A percentile compares a stretch with the other conserved stretches of the same genome.
Conservation (phyloP, 1,284 basidiomycete species). For the Exobasidium cylindrosporum region DNA sequence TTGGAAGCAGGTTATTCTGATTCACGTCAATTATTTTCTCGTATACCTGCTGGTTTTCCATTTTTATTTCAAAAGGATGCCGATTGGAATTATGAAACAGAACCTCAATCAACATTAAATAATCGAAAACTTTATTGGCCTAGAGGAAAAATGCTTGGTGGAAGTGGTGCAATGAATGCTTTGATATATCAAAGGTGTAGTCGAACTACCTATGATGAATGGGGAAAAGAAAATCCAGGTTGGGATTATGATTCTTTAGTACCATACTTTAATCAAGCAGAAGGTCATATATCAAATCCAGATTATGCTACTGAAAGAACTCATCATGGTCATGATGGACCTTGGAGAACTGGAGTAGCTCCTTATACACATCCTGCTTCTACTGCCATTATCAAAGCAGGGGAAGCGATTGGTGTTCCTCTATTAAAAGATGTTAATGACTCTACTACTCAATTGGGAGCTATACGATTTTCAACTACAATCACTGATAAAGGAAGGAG, state of each 20-base stretch:
- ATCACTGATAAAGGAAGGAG: too few species aligned
- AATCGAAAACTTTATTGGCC: too few species aligned
- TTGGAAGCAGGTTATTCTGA: conserved; percentile 9
- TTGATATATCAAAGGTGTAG: conserved; percentile 2
- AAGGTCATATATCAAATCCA: background rate
- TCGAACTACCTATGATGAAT: conserved; percentile 8
- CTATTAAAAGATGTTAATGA: too few species aligned
- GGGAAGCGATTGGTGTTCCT: too few species aligned
- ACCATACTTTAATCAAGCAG: background rate
- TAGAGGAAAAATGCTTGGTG: conserved; percentile 3
- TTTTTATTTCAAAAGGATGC: background rate
- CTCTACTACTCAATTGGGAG: too few species aligned
- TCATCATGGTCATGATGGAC: background rate
- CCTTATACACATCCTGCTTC: background rate
- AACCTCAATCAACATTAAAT: too few species aligned
- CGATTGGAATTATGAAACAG: conserved; percentile 8
- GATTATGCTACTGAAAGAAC: background rate
- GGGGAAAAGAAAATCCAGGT: background rate
- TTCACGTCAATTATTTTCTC: background rate
- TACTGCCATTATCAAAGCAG: background rate
- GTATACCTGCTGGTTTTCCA: background rate
- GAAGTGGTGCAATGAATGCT: conserved; percentile 2
- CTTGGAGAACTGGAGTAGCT: background rate
- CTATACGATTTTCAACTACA: too few species aligned
- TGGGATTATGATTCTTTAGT: conserved; percentile 2